Base-by-base conservation (phyloP, 2,329 filamentous ascomycete genomes). In the Calonectria naviculata region DNA sequence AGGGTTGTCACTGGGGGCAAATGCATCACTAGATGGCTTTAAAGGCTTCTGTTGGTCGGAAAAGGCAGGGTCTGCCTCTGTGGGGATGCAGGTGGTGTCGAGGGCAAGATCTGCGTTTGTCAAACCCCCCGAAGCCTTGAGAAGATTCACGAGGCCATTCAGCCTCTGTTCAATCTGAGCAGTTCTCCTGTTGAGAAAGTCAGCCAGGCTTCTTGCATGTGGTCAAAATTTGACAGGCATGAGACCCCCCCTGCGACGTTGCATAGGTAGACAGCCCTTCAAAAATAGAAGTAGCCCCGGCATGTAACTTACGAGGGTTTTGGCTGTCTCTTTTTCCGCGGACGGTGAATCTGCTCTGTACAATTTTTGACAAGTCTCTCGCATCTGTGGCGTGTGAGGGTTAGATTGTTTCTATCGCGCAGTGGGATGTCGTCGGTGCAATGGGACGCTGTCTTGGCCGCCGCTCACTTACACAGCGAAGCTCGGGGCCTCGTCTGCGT, bases 291-390 rank as follows among this genome's bases (percentile, higher is more conserved):
- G 46, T 64, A 29, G 24, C 31, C 28, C 17, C 8, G 12, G 7
- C 3, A 17, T 21, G 5, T 17, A 38, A 84, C 87, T 83, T 80
- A 89, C 87, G 87, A 89, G 36, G 86, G 85, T 70, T 86, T 88
- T 38, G 80, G 81, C 36, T 86, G 84, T 73, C 87, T 82, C 81
- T 89, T 89, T 78, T 89, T 89, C 34, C 87, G 83, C 4, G 86
- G 86, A 28, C 83, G 84, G 74, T 87, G 87, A 29, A 87, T 78
- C 73, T 89, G 87, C 13, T 80, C 81, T 0, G 82, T 79, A 70
- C 87, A 89, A 38, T 85, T 83, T 71, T 88, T 89, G 42, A 83
- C 82, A 6, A 89, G 78, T 17, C 87, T 81, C 68, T 87, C 83
- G 70, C 87, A 89, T 70, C 87, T 88, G 73, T 2, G 65, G 28